Conservation (phyloP, 371 early-diverging fungal species). For the Mortierella sp. region DNA sequence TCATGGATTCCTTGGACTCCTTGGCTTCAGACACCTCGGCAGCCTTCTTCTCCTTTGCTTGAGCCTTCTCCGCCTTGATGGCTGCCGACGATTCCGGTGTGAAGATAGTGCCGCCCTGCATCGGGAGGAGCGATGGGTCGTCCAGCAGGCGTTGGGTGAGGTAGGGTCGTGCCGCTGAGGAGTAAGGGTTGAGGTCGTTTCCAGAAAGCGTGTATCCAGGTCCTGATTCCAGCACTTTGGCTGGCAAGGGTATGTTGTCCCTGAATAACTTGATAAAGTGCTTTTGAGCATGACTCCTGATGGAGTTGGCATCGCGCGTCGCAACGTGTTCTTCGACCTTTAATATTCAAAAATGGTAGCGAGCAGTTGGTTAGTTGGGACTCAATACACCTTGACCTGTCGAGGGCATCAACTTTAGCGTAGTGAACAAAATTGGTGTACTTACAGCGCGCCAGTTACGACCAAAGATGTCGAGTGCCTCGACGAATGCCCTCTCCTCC, state of each 20-base stretch:
- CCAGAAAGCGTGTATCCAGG: slow-evolving; percentile 92
- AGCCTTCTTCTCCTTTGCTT: slow-evolving; percentile 33
- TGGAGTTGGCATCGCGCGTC: slow-evolving; percentile 86
- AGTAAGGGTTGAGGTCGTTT: slow-evolving; percentile 87
- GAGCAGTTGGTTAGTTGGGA: not conserved
- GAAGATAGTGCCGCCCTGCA: slow-evolving; percentile 45
- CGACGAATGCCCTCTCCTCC: slow-evolving; percentile 82
- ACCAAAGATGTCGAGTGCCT: slow-evolving; percentile 84
- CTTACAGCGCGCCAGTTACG: slow-evolving; percentile 84
- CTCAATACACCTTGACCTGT: not conserved
- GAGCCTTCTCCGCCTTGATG: slow-evolving; percentile 37
- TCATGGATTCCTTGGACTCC: slow-evolving; percentile 23
- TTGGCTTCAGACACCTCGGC: not conserved
- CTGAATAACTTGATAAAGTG: slow-evolving; percentile 91
- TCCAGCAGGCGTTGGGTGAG: slow-evolving; percentile 60
- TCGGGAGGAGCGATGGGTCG: slow-evolving; percentile 38
- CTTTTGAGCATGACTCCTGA: slow-evolving; percentile 92
- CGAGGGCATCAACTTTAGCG: not conserved
- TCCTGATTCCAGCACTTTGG: slow-evolving; percentile 83
- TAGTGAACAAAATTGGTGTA: not conserved
- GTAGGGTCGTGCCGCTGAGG: slow-evolving; percentile 88
- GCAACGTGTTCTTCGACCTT: slow-evolving; percentile 78
- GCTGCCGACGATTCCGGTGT: slow-evolving; percentile 25
- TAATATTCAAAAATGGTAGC: not conserved
- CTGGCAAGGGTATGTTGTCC: slow-evolving; percentile 83